phyloP scores from a whole-genome alignment of 2,329 filamentous ascomycete genomes.

The Penicillium sp. region DNA sequence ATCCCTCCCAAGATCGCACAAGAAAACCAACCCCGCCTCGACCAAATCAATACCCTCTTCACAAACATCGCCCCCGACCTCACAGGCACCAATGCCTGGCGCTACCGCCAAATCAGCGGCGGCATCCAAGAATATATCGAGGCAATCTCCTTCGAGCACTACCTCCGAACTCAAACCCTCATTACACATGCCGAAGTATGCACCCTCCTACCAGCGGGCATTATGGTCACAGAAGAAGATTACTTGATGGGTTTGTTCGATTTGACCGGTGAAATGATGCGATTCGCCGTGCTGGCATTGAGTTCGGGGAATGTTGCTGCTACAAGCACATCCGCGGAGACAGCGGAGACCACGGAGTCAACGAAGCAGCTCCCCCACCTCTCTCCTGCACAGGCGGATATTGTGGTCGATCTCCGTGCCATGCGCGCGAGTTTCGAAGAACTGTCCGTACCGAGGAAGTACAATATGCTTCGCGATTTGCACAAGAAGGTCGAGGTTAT shows the following conservation, averaged over 20 bases:
- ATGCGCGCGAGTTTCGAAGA: constrained; percentile 78
- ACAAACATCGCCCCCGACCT: constrained; percentile 71
- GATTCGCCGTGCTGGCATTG: constrained; percentile 87
- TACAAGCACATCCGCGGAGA: constrained; percentile 22
- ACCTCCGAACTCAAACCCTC: constrained; percentile 76
- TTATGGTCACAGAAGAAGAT: constrained; percentile 76
- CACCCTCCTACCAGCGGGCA: constrained; percentile 48
- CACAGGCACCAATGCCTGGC: constrained; percentile 76
- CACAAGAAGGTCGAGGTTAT: constrained; percentile 84
- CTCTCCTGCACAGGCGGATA: constrained; percentile 57
- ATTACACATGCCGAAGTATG: constrained; percentile 69
- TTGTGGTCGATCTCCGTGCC: constrained; percentile 79
- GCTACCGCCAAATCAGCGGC: constrained; percentile 78
- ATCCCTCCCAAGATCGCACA: constrained; percentile 71
- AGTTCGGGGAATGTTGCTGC: constrained; percentile 68
- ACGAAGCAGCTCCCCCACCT: constrained; percentile 23
- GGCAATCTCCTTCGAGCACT: constrained; percentile 85
- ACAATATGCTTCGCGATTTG: constrained; percentile 65
- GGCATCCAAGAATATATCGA: constrained; percentile 96
- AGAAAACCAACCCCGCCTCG: constrained; percentile 70
- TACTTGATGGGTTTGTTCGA: constrained; percentile 93
- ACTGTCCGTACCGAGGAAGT: constrained; percentile 61
- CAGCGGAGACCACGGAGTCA: constrained; percentile 1
- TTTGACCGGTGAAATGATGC: constrained; percentile 94
- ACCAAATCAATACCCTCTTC: constrained; percentile 73